These are phyloP conservation scores for Russula virescens DNA, from an alignment of 768 basidiomycete species.

Conservation along the genomic window DNA sequence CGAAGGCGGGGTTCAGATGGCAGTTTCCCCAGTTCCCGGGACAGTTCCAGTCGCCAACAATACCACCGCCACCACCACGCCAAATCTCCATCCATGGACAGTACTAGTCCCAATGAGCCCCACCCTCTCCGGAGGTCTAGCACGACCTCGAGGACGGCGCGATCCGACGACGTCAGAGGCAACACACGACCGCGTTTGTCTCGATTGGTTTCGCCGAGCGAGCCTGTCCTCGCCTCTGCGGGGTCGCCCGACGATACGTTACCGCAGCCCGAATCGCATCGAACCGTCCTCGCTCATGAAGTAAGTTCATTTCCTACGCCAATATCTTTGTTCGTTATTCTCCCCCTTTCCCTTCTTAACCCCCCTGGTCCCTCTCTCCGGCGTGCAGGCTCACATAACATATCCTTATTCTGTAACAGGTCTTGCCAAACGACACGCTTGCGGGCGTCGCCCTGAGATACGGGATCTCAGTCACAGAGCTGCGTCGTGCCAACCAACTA, in stretches of 20 bases:
- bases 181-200: slow-evolving; percentile 20
- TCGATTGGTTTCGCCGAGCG: slow-evolving; percentile 14
- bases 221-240: background rate
- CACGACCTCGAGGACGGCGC: slow-evolving; percentile 14
- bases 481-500: slow-evolving; percentile 85
- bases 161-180: slow-evolving; percentile 11
- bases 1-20: slow-evolving; percentile 31
- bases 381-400: too few species aligned
- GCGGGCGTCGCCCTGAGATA: slow-evolving; percentile 87
- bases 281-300: slow-evolving; percentile 54
- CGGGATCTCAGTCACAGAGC: slow-evolving; percentile 73
- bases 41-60: slow-evolving; percentile 6
- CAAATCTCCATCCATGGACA: slow-evolving; percentile 27
- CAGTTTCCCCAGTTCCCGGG: slow-evolving; percentile 17
- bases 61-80: slow-evolving; percentile 1
- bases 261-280: slow-evolving; percentile 3
- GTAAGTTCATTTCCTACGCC: slow-evolving; percentile 31
- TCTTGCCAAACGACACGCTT: slow-evolving; percentile 70
- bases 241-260: background rate
- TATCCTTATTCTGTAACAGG: slow-evolving; percentile 30
- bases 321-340: background rate
- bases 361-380: too few species aligned
- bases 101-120: slow-evolving; percentile 13
- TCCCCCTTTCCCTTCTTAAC: too few species aligned
- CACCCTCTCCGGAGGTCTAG: slow-evolving; percentile 21